Evolutionary conservation across 1,139 yeast genomes (phyloP).

Genomic region (Taphrina sp.): DNA sequence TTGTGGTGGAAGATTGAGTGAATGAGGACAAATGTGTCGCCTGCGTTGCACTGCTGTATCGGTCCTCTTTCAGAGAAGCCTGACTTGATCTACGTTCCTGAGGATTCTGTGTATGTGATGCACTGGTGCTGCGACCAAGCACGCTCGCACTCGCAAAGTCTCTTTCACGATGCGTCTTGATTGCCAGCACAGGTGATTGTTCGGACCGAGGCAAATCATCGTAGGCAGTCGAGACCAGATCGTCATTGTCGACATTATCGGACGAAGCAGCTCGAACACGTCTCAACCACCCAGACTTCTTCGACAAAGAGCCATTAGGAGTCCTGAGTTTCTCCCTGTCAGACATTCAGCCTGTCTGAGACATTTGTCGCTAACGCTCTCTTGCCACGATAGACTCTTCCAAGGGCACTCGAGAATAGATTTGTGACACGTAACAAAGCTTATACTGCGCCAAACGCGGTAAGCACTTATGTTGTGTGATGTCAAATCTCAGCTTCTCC

Average conservation of each 20-base stretch:
- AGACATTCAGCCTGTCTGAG: constrained; percentile 30
- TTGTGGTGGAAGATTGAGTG: background rate
- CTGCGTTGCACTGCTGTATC: background rate
- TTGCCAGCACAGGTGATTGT: constrained; percentile 26
- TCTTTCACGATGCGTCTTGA: constrained; percentile 23
- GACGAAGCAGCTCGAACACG: constrained; percentile 30
- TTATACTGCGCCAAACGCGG: too few species aligned
- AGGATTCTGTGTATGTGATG: background rate
- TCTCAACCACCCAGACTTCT: constrained; percentile 24
- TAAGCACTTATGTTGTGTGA: too few species aligned
- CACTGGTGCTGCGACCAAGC: constrained; percentile 8
- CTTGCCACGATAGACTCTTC: too few species aligned
- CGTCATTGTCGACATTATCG: background rate
- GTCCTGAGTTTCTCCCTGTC: constrained; percentile 26
- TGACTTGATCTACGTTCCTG: constrained; percentile 1
- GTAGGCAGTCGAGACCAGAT: constrained; percentile 15
- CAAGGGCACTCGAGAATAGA: too few species aligned
- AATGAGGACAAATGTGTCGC: too few species aligned
- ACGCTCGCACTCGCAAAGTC: constrained; percentile 6
- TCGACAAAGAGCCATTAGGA: constrained; percentile 24
- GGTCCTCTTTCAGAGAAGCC: background rate
- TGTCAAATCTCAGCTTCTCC: too few species aligned
- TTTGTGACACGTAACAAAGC: too few species aligned
- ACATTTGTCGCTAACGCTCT: too few species aligned
- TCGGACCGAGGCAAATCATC: constrained; percentile 26